These are phyloP conservation scores for Penicillium waksmanii DNA, from an alignment of 495 filamentous ascomycete species.

Conservation along the genomic window DNA sequence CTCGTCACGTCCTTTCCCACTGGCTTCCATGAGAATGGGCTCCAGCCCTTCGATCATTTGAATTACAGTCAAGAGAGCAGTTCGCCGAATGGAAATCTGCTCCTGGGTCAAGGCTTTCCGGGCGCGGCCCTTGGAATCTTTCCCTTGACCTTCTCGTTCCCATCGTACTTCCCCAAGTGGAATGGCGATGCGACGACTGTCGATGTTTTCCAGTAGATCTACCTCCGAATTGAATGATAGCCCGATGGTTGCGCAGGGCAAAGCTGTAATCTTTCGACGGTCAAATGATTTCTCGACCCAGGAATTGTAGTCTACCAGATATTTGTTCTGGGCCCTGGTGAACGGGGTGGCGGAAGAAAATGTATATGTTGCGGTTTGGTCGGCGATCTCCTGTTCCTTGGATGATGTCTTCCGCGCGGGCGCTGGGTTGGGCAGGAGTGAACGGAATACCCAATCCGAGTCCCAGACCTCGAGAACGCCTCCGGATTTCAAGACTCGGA, in stretches of 20 bases:
- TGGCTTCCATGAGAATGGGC: slow-evolving; percentile 77
- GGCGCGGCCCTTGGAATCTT: slow-evolving; percentile 42
- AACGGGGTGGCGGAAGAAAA: slow-evolving; percentile 86
- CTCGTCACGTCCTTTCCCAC: slow-evolving; percentile 84
- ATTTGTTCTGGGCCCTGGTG: slow-evolving; percentile 74
- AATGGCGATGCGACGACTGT: slow-evolving; percentile 77
- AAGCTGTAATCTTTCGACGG: slow-evolving; percentile 65
- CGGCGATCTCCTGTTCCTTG: slow-evolving; percentile 63
- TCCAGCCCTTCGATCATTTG: slow-evolving; percentile 89
- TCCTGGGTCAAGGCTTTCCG: slow-evolving; percentile 63
- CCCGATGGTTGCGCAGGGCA: slow-evolving; percentile 80
- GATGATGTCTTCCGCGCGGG: slow-evolving; percentile 55
- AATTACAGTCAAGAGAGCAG: slow-evolving; percentile 79
- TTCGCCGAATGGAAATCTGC: slow-evolving; percentile 74
- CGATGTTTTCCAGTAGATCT: slow-evolving; percentile 69
- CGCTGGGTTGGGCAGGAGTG: slow-evolving; percentile 74
- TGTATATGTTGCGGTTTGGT: slow-evolving; percentile 74
- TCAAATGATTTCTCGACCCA: slow-evolving; percentile 82
- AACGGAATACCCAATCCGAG: slow-evolving; percentile 75
- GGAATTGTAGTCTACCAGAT: slow-evolving; percentile 78
- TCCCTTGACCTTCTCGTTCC: slow-evolving; percentile 68
- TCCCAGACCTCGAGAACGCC: slow-evolving; percentile 89
- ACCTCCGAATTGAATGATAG: slow-evolving; percentile 81
- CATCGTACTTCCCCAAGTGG: slow-evolving; percentile 86
- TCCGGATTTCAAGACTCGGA: slow-evolving; percentile 76